Percentiles rank a stretch among this genome's conserved stretches.
These are phyloP conservation scores for Prunella vulgaris DNA, from an alignment of 257 asterid genomes.

Conservation along the genomic window DNA sequence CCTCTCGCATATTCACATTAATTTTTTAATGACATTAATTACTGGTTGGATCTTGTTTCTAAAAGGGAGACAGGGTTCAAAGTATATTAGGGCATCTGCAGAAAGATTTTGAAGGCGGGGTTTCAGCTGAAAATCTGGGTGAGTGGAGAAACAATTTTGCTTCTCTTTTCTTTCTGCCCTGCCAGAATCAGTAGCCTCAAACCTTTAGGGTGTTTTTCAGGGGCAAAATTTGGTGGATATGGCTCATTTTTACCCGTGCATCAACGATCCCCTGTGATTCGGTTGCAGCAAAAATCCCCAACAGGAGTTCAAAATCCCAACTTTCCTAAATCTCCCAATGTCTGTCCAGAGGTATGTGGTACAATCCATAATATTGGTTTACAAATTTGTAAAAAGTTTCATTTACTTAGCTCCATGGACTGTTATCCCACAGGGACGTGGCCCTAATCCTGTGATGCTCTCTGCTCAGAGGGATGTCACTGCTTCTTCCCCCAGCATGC, in stretches of 20 bases:
- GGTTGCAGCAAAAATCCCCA: conserved; percentile 61
- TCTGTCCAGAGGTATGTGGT: conserved; percentile 47
- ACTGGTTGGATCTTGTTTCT: conserved; percentile 20
- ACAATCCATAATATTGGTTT: conserved; percentile 22
- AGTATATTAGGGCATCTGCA: conserved; percentile 83
- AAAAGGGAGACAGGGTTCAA: conserved; percentile 78
- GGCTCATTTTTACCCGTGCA: conserved; percentile 80
- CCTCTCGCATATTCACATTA: conserved; percentile 2
- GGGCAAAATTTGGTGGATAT: conserved; percentile 87
- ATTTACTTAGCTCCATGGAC: conserved; percentile 31
- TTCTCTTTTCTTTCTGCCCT: conserved; percentile 21
- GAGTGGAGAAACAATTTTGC: conserved; percentile 29
- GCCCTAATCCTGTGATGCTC: conserved; percentile 33
- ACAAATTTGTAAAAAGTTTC: conserved; percentile 16
- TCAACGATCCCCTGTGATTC: conserved; percentile 71
- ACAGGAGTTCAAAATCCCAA: conserved; percentile 44
- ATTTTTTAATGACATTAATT: conserved; percentile 1
- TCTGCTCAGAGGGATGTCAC: conserved; percentile 35
- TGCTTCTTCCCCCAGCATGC: conserved; percentile 28
- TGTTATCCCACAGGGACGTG: conserved; percentile 46
- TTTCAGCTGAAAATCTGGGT: conserved; percentile 82
- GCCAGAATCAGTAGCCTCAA: conserved; percentile 17
- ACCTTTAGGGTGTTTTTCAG: conserved; percentile 40
- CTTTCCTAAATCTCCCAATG: conserved; percentile 43
- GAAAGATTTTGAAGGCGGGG: conserved; percentile 92